These are phyloP conservation scores for Strigomonas oncopelti DNA, from an alignment of 208 protist species.

Conservation along the genomic window DNA sequence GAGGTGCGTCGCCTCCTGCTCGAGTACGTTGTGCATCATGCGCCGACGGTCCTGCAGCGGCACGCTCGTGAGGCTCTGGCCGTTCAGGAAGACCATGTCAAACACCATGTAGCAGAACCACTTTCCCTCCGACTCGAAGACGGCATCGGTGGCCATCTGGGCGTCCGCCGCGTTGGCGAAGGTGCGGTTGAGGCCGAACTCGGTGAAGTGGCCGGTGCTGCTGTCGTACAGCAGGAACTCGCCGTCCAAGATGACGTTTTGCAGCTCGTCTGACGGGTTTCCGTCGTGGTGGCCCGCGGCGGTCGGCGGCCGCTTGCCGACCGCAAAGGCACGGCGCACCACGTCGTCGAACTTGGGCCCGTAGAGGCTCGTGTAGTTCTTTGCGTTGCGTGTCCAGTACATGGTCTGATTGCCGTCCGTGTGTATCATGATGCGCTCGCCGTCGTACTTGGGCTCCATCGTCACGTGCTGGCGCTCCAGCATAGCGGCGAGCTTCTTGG, in stretches of 20 bases:
- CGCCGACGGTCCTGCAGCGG: slow-evolving; percentile 21
- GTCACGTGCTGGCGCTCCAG: slow-evolving; percentile 20
- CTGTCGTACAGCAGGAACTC: slow-evolving; percentile 60
- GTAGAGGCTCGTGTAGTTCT: slow-evolving; percentile 65
- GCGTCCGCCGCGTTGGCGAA: slow-evolving; percentile 21
- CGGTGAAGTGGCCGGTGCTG: slow-evolving; percentile 22
- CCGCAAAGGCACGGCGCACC: slow-evolving; percentile 15
- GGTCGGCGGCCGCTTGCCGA: slow-evolving; percentile 11
- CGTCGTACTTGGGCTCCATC: slow-evolving; percentile 74
- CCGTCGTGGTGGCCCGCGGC: not conserved
- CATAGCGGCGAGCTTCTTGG: slow-evolving; percentile 32
- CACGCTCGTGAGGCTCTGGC: slow-evolving; percentile 19
- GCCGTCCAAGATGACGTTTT: slow-evolving; percentile 68
- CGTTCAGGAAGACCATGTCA: slow-evolving; percentile 52
- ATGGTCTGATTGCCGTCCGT: slow-evolving; percentile 19
- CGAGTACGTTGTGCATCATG: slow-evolving; percentile 20
- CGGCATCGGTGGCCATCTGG: not conserved
- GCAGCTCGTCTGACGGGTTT: slow-evolving; percentile 1
- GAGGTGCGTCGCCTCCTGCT: slow-evolving; percentile 15
- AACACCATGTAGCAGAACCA: slow-evolving; percentile 63
- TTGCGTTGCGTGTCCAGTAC: slow-evolving; percentile 59
- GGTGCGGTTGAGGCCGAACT: slow-evolving; percentile 53
- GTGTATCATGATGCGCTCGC: slow-evolving; percentile 64
- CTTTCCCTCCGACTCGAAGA: slow-evolving; percentile 10
- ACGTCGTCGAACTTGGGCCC: slow-evolving; percentile 47